phyloP scores from a whole-genome alignment of 164 flowering plant genomes.

The Stephania japonica region DNA sequence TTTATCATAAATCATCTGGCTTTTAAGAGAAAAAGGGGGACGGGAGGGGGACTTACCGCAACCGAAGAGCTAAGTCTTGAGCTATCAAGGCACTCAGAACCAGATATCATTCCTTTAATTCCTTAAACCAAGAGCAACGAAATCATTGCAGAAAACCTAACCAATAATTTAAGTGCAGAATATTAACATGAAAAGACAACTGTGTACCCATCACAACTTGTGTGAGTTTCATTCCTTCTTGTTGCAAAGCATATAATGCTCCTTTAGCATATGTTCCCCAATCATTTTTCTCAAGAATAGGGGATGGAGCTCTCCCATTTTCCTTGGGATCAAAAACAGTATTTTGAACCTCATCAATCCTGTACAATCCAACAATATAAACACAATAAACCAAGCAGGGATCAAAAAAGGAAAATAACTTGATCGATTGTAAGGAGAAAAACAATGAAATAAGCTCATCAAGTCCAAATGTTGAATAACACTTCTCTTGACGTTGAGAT shows the following conservation, averaged over 20 bases:
- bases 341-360: conserved; percentile 62
- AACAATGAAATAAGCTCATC: not conserved
- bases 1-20: too few species aligned
- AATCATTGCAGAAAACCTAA: not conserved
- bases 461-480: not conserved
- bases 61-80: conserved; percentile 99
- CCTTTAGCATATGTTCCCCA: conserved; percentile 97
- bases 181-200: not conserved
- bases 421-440: not conserved
- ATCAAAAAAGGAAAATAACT: not conserved
- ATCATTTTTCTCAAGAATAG: conserved; percentile 32
- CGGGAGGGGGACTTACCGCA: conserved; percentile 58
- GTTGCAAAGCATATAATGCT: conserved; percentile 74
- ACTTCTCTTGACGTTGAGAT: not conserved
- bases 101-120: conserved; percentile 70
- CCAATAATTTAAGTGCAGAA: not conserved
- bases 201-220: conserved; percentile 36
- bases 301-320: conserved; percentile 25
- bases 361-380: conserved; percentile 20
- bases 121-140: conserved; percentile 51
- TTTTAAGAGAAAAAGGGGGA: too few species aligned
- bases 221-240: conserved; percentile 39
- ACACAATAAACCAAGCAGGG: not conserved
- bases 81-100: conserved; percentile 87
- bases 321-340: conserved; percentile 25